phyloP scores from a whole-genome alignment of 2,329 filamentous ascomycete species.

The Huntiella abstrusa region DNA sequence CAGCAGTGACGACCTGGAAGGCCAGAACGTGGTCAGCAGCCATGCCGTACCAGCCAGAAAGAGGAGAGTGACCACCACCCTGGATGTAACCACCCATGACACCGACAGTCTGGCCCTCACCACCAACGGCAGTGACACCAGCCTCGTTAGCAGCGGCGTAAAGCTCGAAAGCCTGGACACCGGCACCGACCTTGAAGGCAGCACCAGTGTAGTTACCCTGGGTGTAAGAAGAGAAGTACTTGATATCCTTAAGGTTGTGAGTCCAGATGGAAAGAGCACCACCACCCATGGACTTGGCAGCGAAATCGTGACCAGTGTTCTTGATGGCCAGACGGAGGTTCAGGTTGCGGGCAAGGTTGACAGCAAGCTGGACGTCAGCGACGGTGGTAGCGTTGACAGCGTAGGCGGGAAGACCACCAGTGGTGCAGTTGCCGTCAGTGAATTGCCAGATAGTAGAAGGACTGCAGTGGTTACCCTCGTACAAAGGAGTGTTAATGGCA shows the following conservation, averaged over 20 bases:
- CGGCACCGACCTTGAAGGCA: conserved; percentile 35
- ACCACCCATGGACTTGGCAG: conserved; percentile 22
- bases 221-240: conserved; percentile 23
- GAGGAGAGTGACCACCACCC: conserved; percentile 33
- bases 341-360: conserved; percentile 26
- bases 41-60: conserved; percentile 23
- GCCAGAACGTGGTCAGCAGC: conserved; percentile 29
- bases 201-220: conserved; percentile 26
- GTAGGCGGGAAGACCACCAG: conserved; percentile 25
- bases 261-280: conserved; percentile 23
- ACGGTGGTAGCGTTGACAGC: conserved; percentile 24
- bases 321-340: conserved; percentile 33
- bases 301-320: conserved; percentile 35
- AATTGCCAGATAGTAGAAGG: conserved; percentile 12
- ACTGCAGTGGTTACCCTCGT: conserved; percentile 9
- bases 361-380: conserved; percentile 25
- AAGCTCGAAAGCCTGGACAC: conserved; percentile 30
- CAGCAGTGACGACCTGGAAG: conserved; percentile 28
- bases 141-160: conserved; percentile 20
- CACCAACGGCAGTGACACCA: conserved; percentile 12
- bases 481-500: conserved; percentile 15
- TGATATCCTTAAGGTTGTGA: conserved; percentile 22
- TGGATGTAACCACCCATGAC: conserved; percentile 36
- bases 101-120: conserved; percentile 28
- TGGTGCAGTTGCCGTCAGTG: conserved; percentile 15